A percentile compares a stretch with the other conserved stretches of the same genome.
Evolutionary conservation across 2,329 filamentous ascomycete species (phyloP).

Genomic region (Ophiostoma tasmaniense): DNA sequence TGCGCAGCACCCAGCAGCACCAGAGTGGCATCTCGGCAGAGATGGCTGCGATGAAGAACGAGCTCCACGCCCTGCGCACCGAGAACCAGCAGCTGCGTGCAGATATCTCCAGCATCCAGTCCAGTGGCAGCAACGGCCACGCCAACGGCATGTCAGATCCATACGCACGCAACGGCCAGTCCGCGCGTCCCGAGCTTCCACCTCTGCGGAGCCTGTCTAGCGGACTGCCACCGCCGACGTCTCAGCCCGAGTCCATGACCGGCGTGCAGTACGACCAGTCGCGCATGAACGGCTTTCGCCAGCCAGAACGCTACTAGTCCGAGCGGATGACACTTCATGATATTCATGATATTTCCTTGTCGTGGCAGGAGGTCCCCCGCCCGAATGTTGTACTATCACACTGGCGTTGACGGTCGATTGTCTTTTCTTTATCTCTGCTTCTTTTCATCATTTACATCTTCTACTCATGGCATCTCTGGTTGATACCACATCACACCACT

Average conservation of each 20-base stretch:
- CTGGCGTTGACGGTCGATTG: neutral
- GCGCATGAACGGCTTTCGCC: conserved; percentile 39
- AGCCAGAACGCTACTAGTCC: conserved; percentile 14
- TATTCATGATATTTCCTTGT: neutral
- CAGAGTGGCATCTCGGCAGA: conserved; percentile 34
- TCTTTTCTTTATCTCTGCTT: neutral
- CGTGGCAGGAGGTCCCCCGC: neutral
- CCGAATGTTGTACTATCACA: conserved; percentile 2
- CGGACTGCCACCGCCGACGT: conserved; percentile 26
- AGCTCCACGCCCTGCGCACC: conserved; percentile 39
- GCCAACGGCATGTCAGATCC: conserved; percentile 21
- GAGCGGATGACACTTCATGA: neutral
- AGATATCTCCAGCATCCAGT: conserved; percentile 25
- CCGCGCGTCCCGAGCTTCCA: conserved; percentile 41
- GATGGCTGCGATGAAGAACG: conserved; percentile 40
- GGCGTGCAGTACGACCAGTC: conserved; percentile 54
- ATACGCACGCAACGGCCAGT: conserved; percentile 24
- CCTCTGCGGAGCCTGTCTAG: conserved; percentile 46
- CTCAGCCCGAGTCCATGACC: conserved; percentile 50
- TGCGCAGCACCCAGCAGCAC: conserved; percentile 40
- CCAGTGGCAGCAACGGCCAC: conserved; percentile 19
- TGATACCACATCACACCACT: neutral
- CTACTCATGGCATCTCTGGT: neutral
- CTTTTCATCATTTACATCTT: neutral
- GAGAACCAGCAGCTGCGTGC: conserved; percentile 41